Evolutionary conservation across 192 early-diverging fungal species (phyloP), one percentile per base, ranked within the genome.

Genomic region (Coemansia sp.): DNA sequence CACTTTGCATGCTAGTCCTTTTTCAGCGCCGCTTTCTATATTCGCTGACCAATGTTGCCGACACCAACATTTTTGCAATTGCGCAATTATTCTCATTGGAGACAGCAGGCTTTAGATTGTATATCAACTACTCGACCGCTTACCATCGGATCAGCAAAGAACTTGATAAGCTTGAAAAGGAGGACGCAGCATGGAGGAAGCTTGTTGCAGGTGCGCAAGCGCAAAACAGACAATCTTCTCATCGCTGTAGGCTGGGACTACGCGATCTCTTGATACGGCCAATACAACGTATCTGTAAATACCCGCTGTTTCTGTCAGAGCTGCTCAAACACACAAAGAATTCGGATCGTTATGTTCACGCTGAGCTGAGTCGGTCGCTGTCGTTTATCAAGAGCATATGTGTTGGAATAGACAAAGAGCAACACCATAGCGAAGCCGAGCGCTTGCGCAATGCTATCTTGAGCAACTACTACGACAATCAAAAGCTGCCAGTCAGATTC

Each of bases 221-320:
- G 32, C 69, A 63, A 45, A 68, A 74, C 11, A 54, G 52, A 19
- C 46, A 65, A 16, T 60, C 66, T 41, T 69, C 68, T 3, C 68
- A 63, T 54, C 41, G 45, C 32, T 68, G 71, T 5, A 65, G 72
- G 45, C 69, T 82, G n/a, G 69, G 72, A 6, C 51, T 78, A 15
- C 68, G 72, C 57, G 80, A 82, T 55, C 74, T 77, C 51, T 63
- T 82, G 10, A 82, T 82, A 57, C 77, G 94, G 69, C 95, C 95
- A 11, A 88, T 98, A 3, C 95, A 98, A 76, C 83, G 95, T 12
- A 90, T 96, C 37, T 95, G 94, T 73, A 92, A 93, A 39, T 98
- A 98, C 78, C 94, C 93, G 11, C 81, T 98, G 7, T 77, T 98
- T 15, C 78, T 89, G 41, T 83, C 85, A 16, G 90, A 89, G 15